Conservation (phyloP, 1,139 yeast genomes). For the Geotrichum phurueaensis region DNA sequence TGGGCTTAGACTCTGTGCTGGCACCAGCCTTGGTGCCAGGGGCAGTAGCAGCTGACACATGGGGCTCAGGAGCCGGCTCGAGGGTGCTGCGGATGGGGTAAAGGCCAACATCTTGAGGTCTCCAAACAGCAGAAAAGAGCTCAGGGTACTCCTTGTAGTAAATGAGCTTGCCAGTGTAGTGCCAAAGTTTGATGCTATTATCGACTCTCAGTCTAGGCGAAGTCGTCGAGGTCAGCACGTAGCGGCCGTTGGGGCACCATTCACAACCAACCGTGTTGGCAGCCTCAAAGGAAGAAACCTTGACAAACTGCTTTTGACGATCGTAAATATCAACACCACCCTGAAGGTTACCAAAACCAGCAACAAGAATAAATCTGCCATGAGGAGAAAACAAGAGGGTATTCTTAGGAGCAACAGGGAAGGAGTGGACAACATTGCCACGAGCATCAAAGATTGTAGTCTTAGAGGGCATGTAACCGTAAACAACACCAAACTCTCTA, state of each 20-base stretch:
- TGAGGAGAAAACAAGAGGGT: constrained; percentile 91
- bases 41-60: constrained; percentile 45
- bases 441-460: constrained; percentile 92
- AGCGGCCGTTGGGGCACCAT: constrained; percentile 98
- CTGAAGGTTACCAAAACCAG: constrained; percentile 97
- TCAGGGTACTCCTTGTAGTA: constrained; percentile 76
- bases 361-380: constrained; percentile 83
- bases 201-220: constrained; percentile 96
- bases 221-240: constrained; percentile 89
- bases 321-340: constrained; percentile 95
- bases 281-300: constrained; percentile 80
- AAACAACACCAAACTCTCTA: constrained; percentile 93
- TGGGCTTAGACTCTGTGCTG: constrained; percentile 44
- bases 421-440: constrained; percentile 77
- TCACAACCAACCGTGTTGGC: constrained; percentile 90
- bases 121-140: constrained; percentile 78
- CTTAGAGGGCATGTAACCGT: constrained; percentile 96
- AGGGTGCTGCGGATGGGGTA: constrained; percentile 53
- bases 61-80: constrained; percentile 60
- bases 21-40: constrained; percentile 30
- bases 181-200: constrained; percentile 92
- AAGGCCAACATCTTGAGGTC: constrained; percentile 55
- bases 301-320: constrained; percentile 77
- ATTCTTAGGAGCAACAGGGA: constrained; percentile 86
- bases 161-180: constrained; percentile 75